Evolutionary conservation across 345 rosid species (phyloP).

Genomic region (Eucalyptus viminalis): DNA sequence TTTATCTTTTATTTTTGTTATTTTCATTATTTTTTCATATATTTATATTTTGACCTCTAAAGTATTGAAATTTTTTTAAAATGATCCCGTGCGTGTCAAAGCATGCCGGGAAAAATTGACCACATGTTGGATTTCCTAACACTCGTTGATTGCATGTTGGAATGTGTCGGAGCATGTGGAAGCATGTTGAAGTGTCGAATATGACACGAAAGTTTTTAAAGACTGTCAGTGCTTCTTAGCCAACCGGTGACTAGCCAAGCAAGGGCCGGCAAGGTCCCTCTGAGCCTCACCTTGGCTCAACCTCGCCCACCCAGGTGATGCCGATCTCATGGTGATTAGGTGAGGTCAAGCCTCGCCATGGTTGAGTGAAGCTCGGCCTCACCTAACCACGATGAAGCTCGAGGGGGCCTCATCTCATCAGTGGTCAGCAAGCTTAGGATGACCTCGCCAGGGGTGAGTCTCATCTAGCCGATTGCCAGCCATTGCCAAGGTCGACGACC

Average conservation of each 20-base stretch:
- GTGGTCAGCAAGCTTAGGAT: fast-evolving
- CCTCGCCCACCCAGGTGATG: too few species aligned
- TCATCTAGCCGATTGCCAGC: fast-evolving
- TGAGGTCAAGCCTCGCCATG: too few species aligned
- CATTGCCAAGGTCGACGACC: fast-evolving
- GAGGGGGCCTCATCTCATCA: fast-evolving
- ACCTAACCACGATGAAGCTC: fast-evolving
- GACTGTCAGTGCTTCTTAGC: fast-evolving
- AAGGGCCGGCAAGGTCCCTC: fast-evolving
- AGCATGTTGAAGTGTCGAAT: fast-evolving
- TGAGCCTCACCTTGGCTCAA: too few species aligned
- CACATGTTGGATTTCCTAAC: fast-evolving
- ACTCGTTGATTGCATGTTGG: fast-evolving
- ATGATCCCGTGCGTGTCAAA: fast-evolving
- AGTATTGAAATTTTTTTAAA: too few species aligned
- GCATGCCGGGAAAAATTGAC: fast-evolving
- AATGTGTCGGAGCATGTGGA: fast-evolving
- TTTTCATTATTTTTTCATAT: too few species aligned
- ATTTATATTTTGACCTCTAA: too few species aligned
- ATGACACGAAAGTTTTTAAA: fast-evolving
- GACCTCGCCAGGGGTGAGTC: fast-evolving
- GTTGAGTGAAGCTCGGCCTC: fast-evolving
- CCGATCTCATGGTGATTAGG: fast-evolving
- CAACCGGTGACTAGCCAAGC: fast-evolving
- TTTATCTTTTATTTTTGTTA: too few species aligned